phyloP scores from a whole-genome alignment of 768 basidiomycete genomes.

The Russula sp. region DNA sequence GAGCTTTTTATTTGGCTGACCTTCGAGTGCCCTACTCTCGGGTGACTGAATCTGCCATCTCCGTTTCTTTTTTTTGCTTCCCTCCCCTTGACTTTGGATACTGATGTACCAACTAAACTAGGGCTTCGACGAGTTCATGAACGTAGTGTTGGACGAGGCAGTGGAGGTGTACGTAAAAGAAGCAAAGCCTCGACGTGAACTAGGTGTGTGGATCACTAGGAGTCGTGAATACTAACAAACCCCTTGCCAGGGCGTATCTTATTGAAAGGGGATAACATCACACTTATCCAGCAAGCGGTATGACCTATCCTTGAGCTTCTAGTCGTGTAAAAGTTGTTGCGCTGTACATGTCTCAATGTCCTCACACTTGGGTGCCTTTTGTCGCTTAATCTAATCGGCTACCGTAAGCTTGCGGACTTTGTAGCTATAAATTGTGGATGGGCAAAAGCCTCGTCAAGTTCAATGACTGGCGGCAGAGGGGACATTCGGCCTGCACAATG shows the following conservation, averaged over 20 bases:
- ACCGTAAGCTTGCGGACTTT: background rate
- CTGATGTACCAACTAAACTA: conserved; percentile 30
- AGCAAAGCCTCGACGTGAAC: conserved; percentile 71
- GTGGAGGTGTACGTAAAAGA: conserved; percentile 89
- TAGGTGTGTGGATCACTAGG: conserved; percentile 49
- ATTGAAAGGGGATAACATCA: conserved; percentile 97
- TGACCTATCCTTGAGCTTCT: conserved; percentile 18
- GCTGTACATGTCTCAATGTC: background rate
- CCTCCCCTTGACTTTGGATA: background rate
- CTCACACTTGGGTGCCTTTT: background rate
- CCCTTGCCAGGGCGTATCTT: conserved; percentile 73
- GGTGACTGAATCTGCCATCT: conserved; percentile 4
- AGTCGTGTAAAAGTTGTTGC: conserved; percentile 20
- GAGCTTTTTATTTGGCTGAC: background rate
- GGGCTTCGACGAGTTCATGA: conserved; percentile 99
- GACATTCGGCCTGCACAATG: conserved; percentile 66
- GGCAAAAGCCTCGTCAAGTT: conserved; percentile 63
- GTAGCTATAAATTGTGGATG: conserved; percentile 69
- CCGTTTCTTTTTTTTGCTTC: background rate
- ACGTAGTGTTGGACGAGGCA: conserved; percentile 90
- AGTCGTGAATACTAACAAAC: conserved; percentile 5
- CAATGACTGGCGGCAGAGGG: conserved; percentile 74
- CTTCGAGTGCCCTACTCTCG: background rate
- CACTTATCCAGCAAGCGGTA: conserved; percentile 77
- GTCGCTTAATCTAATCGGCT: conserved; percentile 3